These are phyloP conservation scores for Pelargonium citronellum DNA, from an alignment of 441 rosid species.

Conservation along the genomic window DNA sequence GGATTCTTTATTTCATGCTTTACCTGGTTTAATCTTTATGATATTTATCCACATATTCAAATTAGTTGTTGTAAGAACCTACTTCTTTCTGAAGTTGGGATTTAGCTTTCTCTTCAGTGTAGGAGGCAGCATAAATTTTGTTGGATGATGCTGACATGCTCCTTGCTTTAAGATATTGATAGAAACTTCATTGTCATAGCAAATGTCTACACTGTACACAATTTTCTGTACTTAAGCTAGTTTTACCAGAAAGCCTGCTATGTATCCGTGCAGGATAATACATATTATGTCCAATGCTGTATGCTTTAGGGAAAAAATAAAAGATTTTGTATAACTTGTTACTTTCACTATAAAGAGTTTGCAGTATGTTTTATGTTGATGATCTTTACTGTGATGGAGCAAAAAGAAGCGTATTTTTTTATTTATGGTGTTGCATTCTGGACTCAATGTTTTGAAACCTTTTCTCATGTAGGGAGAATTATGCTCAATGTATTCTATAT, in stretches of 20 bases:
- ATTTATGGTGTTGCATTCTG: not conserved
- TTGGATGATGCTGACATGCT: not conserved
- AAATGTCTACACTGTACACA: not conserved
- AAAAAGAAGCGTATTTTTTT: not conserved
- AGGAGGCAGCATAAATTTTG: not conserved
- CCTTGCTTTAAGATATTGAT: not conserved
- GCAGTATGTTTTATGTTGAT: not conserved
- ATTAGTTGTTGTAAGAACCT: not conserved
- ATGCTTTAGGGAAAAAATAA: not conserved
- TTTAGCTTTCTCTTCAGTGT: not conserved
- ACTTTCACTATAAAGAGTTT: slow-evolving; percentile 1
- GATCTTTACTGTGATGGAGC: slow-evolving; percentile 2
- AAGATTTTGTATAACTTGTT: not conserved
- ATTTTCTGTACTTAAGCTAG: not conserved
- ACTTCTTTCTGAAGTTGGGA: not conserved
- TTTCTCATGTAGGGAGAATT: not conserved
- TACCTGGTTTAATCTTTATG: not conserved
- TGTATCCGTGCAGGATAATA: not conserved
- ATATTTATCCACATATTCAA: not conserved
- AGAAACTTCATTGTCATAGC: not conserved
- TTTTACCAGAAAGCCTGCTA: not conserved
- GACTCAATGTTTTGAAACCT: not conserved
- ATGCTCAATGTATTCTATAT: not conserved
- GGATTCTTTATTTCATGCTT: not conserved
- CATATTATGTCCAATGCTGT: not conserved